Evolutionary conservation across 768 basidiomycete species (phyloP).

Genomic region (Omphalotus guepiniiformis): DNA sequence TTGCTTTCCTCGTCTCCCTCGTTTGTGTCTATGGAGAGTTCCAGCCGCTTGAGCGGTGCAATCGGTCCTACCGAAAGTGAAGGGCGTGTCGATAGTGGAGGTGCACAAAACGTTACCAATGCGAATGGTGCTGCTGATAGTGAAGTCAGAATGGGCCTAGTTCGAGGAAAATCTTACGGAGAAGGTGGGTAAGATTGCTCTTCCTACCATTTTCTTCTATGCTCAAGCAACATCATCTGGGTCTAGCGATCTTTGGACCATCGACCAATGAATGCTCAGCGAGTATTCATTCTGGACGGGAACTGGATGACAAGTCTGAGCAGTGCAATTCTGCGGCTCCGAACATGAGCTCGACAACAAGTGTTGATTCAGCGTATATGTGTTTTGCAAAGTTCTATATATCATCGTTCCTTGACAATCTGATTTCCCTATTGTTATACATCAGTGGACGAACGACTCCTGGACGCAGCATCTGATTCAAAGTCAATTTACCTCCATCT

Average conservation of each 20-base stretch:
- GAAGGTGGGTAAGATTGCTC: too few species aligned
- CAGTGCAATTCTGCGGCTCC: background rate
- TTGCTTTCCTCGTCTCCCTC: background rate
- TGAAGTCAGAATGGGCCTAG: background rate
- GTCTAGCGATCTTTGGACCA: background rate
- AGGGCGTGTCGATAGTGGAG: background rate
- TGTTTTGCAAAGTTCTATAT: too few species aligned
- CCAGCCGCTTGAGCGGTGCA: background rate
- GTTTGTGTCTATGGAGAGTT: background rate
- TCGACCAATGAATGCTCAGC: background rate
- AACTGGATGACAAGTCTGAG: background rate
- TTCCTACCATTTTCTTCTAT: too few species aligned
- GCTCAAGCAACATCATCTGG: too few species aligned
- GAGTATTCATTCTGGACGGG: background rate
- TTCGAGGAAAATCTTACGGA: constrained; percentile 1
- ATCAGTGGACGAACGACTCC: too few species aligned
- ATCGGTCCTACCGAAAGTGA: background rate
- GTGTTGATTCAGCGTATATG: too few species aligned
- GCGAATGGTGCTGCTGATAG: too few species aligned
- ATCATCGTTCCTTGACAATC: too few species aligned
- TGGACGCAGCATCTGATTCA: too few species aligned
- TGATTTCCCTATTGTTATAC: too few species aligned
- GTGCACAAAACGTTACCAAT: background rate
- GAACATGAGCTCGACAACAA: background rate
- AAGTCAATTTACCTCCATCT: too few species aligned